Conservation (phyloP, 2,329 filamentous ascomycete genomes). For the Aquanectria penicillioides region DNA sequence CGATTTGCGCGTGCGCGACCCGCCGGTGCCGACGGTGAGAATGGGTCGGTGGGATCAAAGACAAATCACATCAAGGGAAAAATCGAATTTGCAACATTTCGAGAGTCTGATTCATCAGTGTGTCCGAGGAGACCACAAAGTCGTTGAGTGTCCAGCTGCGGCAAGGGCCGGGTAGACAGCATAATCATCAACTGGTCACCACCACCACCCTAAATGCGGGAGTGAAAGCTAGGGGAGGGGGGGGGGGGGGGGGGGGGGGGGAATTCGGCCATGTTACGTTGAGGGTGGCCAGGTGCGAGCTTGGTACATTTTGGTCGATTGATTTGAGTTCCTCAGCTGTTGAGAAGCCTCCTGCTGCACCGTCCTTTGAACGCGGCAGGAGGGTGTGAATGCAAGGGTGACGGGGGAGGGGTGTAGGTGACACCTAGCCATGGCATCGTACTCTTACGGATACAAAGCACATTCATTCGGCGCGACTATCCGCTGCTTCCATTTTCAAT, state of each 20-base stretch:
- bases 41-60: background rate
- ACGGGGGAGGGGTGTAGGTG: no score
- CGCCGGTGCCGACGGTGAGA: background rate
- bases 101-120: no score
- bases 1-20: conserved; percentile 5
- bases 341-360: no score
- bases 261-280: conserved; percentile 32
- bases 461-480: conserved; percentile 8
- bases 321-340: background rate
- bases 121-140: no score
- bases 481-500: conserved; percentile 24
- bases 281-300: conserved; percentile 6
- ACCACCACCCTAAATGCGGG: background rate
- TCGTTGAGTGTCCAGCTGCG: background rate
- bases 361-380: no score
- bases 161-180: background rate
- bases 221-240: no score
- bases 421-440: no score
- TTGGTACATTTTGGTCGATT: background rate
- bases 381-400: no score
- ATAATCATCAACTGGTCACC: background rate
- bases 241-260: no score
- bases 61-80: no score
- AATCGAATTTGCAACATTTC: no score
- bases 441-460: no score